phyloP scores from a whole-genome alignment of 1,139 yeast genomes.

The Pichia sp. region DNA sequence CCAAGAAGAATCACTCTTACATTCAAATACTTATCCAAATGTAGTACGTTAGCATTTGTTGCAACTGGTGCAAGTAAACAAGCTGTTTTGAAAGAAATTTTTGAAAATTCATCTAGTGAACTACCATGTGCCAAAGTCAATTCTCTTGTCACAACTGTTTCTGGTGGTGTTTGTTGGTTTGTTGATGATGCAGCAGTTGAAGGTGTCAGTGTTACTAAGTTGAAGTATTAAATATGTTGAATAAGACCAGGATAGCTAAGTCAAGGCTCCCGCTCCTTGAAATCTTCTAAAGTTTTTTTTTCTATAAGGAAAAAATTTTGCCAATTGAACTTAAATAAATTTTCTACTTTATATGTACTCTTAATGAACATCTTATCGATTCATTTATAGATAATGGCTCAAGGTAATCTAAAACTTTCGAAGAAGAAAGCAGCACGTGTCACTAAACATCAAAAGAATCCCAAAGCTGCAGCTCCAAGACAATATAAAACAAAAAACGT shows the following conservation, averaged over 20 bases:
- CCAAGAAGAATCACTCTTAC: conserved; percentile 71
- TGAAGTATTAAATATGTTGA: conserved; percentile 2
- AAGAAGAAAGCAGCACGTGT: conserved; percentile 46
- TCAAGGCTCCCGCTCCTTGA: not conserved
- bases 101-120: conserved; percentile 41
- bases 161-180: conserved; percentile 62
- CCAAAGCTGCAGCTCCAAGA: conserved; percentile 72
- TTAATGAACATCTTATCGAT: not conserved
- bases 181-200: conserved; percentile 68
- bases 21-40: conserved; percentile 52
- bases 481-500: conserved; percentile 61
- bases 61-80: conserved; percentile 89
- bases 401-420: conserved; percentile 43
- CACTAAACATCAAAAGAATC: conserved; percentile 49
- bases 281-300: not conserved
- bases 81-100: conserved; percentile 62
- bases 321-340: not conserved
- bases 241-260: no score
- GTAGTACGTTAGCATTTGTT: conserved; percentile 64
- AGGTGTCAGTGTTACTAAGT: conserved; percentile 44
- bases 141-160: conserved; percentile 24
- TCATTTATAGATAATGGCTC: conserved; percentile 38
- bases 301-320: not conserved
- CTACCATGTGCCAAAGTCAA: conserved; percentile 78
- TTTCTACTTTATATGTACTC: not conserved